Conservation (phyloP, 2,329 filamentous ascomycete genomes). For the Sporothrix protearum region DNA sequence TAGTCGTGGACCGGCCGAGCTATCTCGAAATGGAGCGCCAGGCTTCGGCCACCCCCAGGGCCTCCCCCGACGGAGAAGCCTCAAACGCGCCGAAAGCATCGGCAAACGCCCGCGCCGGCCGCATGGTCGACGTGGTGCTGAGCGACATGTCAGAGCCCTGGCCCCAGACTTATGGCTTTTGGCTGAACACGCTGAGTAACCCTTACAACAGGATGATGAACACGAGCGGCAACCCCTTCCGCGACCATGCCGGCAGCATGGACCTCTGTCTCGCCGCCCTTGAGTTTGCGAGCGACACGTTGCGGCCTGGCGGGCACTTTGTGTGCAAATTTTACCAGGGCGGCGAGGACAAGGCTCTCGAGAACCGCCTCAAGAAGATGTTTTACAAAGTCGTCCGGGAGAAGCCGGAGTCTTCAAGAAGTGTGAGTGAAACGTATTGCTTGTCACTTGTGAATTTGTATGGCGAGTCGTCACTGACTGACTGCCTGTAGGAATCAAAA, state of each 20-base stretch:
- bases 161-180: constrained; percentile 73
- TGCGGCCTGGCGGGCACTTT: constrained; percentile 80
- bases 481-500: constrained; percentile 66
- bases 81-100: background rate
- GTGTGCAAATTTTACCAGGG: constrained; percentile 98
- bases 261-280: constrained; percentile 86
- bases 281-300: constrained; percentile 77
- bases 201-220: constrained; percentile 99
- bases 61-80: background rate
- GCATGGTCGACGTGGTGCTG: constrained; percentile 83
- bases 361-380: constrained; percentile 67
- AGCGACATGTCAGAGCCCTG: constrained; percentile 99
- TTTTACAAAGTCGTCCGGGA: constrained; percentile 79
- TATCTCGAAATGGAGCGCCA: constrained; percentile 65
- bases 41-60: constrained; percentile 33
- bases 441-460: too few species aligned
- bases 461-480: too few species aligned
- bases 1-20: constrained; percentile 47
- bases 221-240: constrained; percentile 81
- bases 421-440: constrained; percentile 57
- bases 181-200: constrained; percentile 88
- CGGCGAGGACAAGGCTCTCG: constrained; percentile 74
- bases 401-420: constrained; percentile 88
- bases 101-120: constrained; percentile 43
- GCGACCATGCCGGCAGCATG: constrained; percentile 92